phyloP scores from a whole-genome alignment of 768 basidiomycete species.

The Rhodosporidiobolus odoratus region DNA sequence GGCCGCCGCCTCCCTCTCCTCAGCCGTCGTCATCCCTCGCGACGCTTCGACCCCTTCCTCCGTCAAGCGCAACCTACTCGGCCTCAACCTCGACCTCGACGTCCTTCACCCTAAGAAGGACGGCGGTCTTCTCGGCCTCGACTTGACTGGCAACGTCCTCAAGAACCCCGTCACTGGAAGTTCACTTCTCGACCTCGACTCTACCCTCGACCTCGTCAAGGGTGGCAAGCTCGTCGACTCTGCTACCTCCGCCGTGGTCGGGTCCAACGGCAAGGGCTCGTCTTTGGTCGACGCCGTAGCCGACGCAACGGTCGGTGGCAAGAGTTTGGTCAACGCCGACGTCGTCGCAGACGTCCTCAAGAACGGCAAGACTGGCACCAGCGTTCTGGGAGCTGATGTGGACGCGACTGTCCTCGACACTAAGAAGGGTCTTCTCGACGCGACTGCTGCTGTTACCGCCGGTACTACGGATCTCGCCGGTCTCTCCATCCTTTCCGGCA shows the following conservation, averaged over 20 bases:
- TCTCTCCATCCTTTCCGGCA: constrained; percentile 1
- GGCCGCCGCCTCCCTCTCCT: constrained; percentile 7
- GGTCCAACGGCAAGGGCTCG: not conserved
- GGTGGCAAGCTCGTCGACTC: not conserved
- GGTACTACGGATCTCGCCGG: not conserved
- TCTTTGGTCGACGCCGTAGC: not conserved
- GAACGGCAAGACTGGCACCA: too few relatives aligned
- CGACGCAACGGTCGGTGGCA: not conserved
- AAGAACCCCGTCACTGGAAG: not conserved
- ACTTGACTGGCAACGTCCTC: not conserved
- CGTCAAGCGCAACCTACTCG: not conserved
- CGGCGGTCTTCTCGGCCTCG: not conserved
- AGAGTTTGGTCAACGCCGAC: too few relatives aligned
- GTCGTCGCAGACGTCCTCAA: too few relatives aligned
- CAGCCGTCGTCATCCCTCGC: constrained; percentile 1
- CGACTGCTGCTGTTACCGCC: not conserved
- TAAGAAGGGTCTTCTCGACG: not conserved
- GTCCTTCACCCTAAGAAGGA: not conserved
- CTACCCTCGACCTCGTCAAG: not conserved
- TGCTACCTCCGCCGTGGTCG: not conserved
- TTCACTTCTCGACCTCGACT: not conserved
- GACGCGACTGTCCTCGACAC: too few relatives aligned
- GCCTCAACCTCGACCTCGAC: not conserved
- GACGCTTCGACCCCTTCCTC: not conserved
- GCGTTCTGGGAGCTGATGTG: too few relatives aligned